Conservation (phyloP, 306 rosid species). For the Arachis hypogaea region DNA sequence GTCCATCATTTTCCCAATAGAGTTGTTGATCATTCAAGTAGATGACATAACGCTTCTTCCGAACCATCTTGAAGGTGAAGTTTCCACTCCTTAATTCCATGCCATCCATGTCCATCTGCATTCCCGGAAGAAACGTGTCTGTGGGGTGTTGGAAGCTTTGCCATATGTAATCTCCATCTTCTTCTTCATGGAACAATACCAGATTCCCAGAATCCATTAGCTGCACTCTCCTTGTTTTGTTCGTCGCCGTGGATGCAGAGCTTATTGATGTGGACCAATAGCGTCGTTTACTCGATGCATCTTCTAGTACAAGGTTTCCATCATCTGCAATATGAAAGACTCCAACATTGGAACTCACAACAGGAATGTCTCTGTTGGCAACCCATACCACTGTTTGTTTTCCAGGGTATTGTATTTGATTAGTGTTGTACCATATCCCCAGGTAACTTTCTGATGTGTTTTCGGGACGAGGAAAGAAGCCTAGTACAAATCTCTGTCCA, state of each 20-base stretch:
- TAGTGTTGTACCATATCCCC: slow-evolving; percentile 42
- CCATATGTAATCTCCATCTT: slow-evolving; percentile 33
- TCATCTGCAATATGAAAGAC: slow-evolving; percentile 28
- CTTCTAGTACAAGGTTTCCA: slow-evolving; percentile 44
- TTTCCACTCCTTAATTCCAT: background rate
- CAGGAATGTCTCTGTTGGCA: slow-evolving; percentile 41
- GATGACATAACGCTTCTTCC: background rate
- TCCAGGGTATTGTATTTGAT: no score
- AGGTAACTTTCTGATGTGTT: slow-evolving; percentile 32
- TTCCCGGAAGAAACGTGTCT: slow-evolving; percentile 56
- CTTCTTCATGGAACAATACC: slow-evolving; percentile 14
- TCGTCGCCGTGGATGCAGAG: background rate
- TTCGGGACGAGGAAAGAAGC: slow-evolving; percentile 44
- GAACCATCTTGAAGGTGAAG: slow-evolving; percentile 35
- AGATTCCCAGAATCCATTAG: slow-evolving; percentile 58
- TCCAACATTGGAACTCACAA: slow-evolving; percentile 6
- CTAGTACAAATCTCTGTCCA: slow-evolving; percentile 37
- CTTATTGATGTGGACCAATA: slow-evolving; percentile 25
- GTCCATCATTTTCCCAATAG: slow-evolving; percentile 20
- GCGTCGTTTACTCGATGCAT: background rate
- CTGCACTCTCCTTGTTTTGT: slow-evolving; percentile 7
- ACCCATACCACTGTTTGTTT: slow-evolving; percentile 50
- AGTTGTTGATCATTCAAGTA: background rate
- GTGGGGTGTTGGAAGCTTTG: slow-evolving; percentile 54
- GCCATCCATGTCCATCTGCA: slow-evolving; percentile 41